Evolutionary conservation across 495 filamentous ascomycete species (phyloP), one percentile per base, ranked within the genome.

Genomic region (Aspergillus indologenus): DNA sequence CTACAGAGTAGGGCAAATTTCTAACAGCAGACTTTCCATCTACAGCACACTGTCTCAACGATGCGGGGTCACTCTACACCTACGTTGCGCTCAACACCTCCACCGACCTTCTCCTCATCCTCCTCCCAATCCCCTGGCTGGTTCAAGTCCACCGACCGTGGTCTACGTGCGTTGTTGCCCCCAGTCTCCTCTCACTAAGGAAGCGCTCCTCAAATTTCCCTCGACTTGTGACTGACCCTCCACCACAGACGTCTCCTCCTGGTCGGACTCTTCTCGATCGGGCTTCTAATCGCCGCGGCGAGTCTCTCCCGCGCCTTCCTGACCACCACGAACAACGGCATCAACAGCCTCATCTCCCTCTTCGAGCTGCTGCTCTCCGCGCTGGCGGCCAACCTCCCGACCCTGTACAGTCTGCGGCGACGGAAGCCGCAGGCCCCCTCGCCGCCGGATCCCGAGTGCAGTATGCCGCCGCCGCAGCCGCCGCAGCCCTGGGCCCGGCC

Each of bases 311-410:
- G 84, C 0, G 83, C 79, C 46, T 90, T 87, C 64, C 76, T 92
- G 4, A 9, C 4, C 24, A 82, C 88, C n/a, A 86, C 87, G 80
- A 78, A 79, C 50, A 79, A 73, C 52, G 72, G 81, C 54, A 66
- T 73, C 3, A 65, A 60, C 1, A 72, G 73, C 7, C 5, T 40
- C 34, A 40, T 40, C 6, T 9, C 5, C 34, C 2, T 40, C 2
- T 40, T 14, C 34, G 34, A 40, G 12, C 5, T 4, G 7, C 5
- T 11, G 2, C 12, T 40, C 5, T 4, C 34, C 5, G 34, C 34
- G 6, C 34, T 40, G 34, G 34, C 34, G 34, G 34, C 34, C 34
- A 40, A 40, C 34, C 34, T 40, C 5, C 34, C 34, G 12, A 40
- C 12, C 7, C 5, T 40, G 7, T 40, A 40, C 34, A 40, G 34